Evolutionary conservation across 1,284 basidiomycete species (phyloP).

Genomic region (Gomphus bonarii): DNA sequence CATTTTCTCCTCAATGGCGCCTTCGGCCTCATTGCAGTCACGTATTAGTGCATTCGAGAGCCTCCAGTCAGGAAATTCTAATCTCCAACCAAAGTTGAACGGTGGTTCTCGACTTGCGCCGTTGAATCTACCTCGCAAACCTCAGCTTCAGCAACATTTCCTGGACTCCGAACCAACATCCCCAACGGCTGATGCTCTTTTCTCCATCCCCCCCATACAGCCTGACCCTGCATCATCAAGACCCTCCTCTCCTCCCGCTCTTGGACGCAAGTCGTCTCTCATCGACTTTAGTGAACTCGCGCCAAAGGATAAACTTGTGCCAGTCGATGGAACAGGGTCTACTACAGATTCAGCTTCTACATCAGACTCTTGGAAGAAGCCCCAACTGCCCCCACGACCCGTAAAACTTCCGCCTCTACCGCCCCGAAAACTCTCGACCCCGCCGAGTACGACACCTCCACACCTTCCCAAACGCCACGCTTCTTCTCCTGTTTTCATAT

Average conservation of each 20-base stretch:
- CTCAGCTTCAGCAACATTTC: constrained; percentile 11
- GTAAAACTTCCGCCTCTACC: constrained; percentile 43
- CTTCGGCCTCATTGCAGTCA: constrained; percentile 43
- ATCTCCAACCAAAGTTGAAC: not conserved
- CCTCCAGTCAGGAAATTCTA: constrained; percentile 11
- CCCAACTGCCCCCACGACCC: constrained; percentile 14
- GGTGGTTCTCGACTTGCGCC: not conserved
- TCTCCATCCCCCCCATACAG: constrained; percentile 8
- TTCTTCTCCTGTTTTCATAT: constrained; percentile 28
- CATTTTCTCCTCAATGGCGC: constrained; percentile 26
- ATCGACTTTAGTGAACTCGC: constrained; percentile 41
- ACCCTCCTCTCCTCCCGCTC: constrained; percentile 43
- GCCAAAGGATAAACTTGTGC: not conserved
- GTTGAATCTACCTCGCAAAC: not conserved
- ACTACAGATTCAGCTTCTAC: not conserved
- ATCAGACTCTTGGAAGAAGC: not conserved
- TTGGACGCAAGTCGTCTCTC: constrained; percentile 49
- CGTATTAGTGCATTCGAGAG: constrained; percentile 49
- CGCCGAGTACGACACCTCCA: constrained; percentile 12
- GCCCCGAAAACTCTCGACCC: constrained; percentile 42
- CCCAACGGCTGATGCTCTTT: constrained; percentile 16
- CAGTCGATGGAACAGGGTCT: constrained; percentile 1
- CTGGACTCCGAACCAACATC: constrained; percentile 21
- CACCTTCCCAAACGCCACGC: constrained; percentile 29
- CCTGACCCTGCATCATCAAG: constrained; percentile 21